A percentile compares a stretch with the other conserved stretches of the same genome.
Conservation (phyloP, 768 basidiomycete genomes). For the Boletus fagicola region DNA sequence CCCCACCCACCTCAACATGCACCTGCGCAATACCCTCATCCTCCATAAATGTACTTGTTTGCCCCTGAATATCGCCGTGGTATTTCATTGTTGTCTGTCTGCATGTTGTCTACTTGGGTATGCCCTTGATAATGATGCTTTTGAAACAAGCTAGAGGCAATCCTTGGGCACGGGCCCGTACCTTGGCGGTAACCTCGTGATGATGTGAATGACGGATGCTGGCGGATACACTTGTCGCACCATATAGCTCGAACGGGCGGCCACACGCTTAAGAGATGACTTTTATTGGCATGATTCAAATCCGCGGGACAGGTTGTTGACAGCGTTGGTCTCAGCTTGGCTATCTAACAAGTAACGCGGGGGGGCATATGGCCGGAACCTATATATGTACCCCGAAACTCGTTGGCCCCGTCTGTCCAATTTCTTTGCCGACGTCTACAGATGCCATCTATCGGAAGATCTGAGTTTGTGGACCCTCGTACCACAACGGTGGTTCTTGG, state of each 20-base stretch:
- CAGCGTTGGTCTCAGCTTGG: not conserved
- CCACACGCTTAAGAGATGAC: not conserved
- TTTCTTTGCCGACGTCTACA: not conserved
- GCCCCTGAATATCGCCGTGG: not conserved
- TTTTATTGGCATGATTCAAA: not conserved
- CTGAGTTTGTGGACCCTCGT: not conserved
- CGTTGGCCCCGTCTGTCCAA: not conserved
- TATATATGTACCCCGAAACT: not conserved
- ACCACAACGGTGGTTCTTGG: not conserved
- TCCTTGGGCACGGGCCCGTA: not conserved
- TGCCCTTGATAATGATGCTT: not conserved
- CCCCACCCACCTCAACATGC: slow-evolving; percentile 15
- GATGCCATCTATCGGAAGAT: not conserved
- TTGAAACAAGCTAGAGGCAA: not conserved
- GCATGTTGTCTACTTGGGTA: not conserved
- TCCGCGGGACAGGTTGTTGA: not conserved
- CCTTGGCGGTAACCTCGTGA: not conserved
- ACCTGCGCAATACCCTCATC: slow-evolving; percentile 15
- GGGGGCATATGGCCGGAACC: not conserved
- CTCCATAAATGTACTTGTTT: slow-evolving; percentile 8
- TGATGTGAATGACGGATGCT: not conserved
- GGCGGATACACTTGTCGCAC: not conserved
- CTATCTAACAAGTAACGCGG: not conserved
- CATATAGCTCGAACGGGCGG: not conserved
- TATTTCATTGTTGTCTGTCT: not conserved